phyloP scores from a whole-genome alignment of 2,329 filamentous ascomycete species.

The Aspergillus udagawae region DNA sequence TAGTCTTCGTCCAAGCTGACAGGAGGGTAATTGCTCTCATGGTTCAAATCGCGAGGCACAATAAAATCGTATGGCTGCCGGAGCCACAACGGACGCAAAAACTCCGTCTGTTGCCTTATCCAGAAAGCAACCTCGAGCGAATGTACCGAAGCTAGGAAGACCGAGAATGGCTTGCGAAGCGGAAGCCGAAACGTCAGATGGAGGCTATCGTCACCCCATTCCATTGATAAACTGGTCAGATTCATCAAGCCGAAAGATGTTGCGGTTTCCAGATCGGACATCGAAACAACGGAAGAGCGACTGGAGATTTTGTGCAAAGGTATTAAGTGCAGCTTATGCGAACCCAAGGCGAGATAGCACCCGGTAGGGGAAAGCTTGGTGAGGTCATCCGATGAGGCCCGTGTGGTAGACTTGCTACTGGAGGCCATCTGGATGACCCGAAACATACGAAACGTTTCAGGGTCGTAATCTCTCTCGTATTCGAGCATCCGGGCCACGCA shows the following conservation, averaged over 20 bases:
- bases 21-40: conserved; percentile 45
- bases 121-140: conserved; percentile 62
- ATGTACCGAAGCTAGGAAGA: conserved; percentile 61
- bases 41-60: conserved; percentile 54
- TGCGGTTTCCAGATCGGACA: conserved; percentile 48
- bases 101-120: conserved; percentile 59
- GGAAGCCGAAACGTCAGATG: conserved; percentile 62
- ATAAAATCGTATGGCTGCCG: conserved; percentile 60
- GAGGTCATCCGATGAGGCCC: conserved; percentile 63
- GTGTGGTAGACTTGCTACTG: conserved; percentile 48
- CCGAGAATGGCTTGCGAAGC: conserved; percentile 50
- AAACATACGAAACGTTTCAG: conserved; percentile 63
- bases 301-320: conserved; percentile 58
- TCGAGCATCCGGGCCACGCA: conserved; percentile 61
- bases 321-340: conserved; percentile 66
- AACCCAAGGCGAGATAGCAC: conserved; percentile 65
- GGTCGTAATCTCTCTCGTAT: conserved; percentile 65
- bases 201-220: conserved; percentile 61
- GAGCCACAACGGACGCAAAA: conserved; percentile 62
- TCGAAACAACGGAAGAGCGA: conserved; percentile 52
- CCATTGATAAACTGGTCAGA: conserved; percentile 56
- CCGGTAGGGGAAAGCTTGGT: conserved; percentile 61
- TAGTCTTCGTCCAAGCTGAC: conserved; percentile 55
- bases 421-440: conserved; percentile 63
- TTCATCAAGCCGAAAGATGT: conserved; percentile 62